phyloP scores from a whole-genome alignment of 225 moss, liverwort and hornwort species.

The Anthoceros angustus region DNA sequence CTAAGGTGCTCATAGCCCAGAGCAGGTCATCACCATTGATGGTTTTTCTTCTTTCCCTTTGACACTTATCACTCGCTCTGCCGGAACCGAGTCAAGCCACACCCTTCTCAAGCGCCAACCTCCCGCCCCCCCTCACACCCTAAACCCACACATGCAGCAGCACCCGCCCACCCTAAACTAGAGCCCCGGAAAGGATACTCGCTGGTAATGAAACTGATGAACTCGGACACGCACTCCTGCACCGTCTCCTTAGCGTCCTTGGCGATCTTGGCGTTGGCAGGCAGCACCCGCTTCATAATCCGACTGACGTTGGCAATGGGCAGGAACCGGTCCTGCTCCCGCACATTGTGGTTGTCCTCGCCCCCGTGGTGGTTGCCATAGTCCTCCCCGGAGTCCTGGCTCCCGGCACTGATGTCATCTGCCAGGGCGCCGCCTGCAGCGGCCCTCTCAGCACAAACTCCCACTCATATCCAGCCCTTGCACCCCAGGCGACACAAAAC shows the following conservation, averaged over 20 bases:
- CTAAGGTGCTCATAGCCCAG: conserved; percentile 99
- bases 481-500: no score
- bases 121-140: not conserved
- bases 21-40: conserved; percentile 87
- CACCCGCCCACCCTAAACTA: not conserved
- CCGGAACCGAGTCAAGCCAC: not conserved
- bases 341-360: conserved; percentile 76
- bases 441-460: no score
- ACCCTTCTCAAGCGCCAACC: not conserved
- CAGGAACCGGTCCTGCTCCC: conserved; percentile 91
- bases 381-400: conserved; percentile 77
- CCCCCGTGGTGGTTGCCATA: conserved; percentile 73
- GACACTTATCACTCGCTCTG: conserved; percentile 96
- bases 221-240: conserved; percentile 97
- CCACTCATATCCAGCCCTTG: no score
- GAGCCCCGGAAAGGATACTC: conserved; percentile 42
- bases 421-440: conserved; percentile 33
- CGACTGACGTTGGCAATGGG: conserved; percentile 95
- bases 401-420: conserved; percentile 67
- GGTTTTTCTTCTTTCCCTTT: conserved; percentile 77
- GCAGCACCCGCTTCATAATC: conserved; percentile 91
- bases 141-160: not conserved
- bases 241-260: conserved; percentile 97
- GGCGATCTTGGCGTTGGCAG: conserved; percentile 95
- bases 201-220: conserved; percentile 96